Base-by-base conservation (phyloP, 2,329 filamentous ascomycete genomes). In the Fusarium fracticaudum region DNA sequence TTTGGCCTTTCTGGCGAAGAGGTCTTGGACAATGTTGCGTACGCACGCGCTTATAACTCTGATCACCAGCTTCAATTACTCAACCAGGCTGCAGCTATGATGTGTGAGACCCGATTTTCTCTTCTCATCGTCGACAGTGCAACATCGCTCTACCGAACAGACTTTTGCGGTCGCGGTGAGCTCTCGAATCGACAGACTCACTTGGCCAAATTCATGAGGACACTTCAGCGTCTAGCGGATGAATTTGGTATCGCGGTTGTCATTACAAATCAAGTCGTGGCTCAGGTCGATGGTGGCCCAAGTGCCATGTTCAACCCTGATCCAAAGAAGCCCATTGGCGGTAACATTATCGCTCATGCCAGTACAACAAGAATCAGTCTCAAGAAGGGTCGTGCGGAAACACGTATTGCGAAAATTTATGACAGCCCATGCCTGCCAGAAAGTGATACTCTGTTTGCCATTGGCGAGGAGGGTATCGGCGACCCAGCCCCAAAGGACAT, bases 221-320 rank as follows among this genome's bases (percentile, higher is more conserved):
- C 91, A 6, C 86, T 97, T 31, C 94, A 96, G 83, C 88, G 94
- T 17, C 87, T 96, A 31, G 91, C 91, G 8, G 91, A 93, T 76
- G 91, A 93, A 83, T 99, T 99, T 81, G 96, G 96, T 67, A 98
- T 99, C 77, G 96, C 96, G 0, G 96, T 99, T 13, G 94, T 99
- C 77, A 99, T 99, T 79, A 98, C 96, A 48, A 99, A 99, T 81
- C 96, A 99, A 83, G 96, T 99, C 37, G 97, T 99, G 45, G 96
- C 96, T 15, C 97, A 99, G 83, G 96, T 99, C 14, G 96, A 99
- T 80, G 96, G 96, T 72, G 96, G 96, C 7, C 95, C 96, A 37
- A 96, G 93, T 80, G 92, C 96, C 71, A 99, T 99, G 96, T 99
- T 98, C 87, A 99, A 99, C 77, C 96, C 97, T 1, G 97, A 99